Evolutionary conservation across 2,329 filamentous ascomycete species (phyloP).

Genomic region (Curvularia verruculosa): DNA sequence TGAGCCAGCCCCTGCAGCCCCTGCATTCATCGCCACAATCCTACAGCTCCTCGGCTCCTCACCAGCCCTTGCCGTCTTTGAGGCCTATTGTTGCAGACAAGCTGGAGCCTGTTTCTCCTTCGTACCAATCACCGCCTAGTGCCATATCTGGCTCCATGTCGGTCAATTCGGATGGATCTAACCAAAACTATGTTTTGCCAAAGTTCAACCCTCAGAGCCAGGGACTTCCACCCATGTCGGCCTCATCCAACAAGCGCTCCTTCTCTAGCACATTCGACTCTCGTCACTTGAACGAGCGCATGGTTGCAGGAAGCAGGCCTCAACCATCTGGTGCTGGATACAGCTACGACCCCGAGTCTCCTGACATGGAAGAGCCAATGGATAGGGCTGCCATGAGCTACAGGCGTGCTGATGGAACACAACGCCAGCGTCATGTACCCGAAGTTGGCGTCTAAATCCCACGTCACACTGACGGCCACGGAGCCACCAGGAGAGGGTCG

Average conservation of each 20-base stretch:
- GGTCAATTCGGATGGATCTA: constrained; percentile 38
- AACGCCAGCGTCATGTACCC: constrained; percentile 46
- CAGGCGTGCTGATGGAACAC: constrained; percentile 54
- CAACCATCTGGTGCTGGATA: constrained; percentile 40
- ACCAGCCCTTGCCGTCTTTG: constrained; percentile 51
- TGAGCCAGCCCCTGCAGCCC: constrained; percentile 43
- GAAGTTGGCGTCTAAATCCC: constrained; percentile 36
- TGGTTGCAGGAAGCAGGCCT: constrained; percentile 54
- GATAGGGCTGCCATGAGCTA: constrained; percentile 53
- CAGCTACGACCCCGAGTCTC: constrained; percentile 44
- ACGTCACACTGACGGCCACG: constrained; percentile 16
- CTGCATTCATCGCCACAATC: constrained; percentile 43
- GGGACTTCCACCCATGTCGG: constrained; percentile 31
- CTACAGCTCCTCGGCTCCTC: constrained; percentile 36
- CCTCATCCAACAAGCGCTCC: constrained; percentile 52
- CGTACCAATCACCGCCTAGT: constrained; percentile 48
- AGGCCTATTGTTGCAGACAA: constrained; percentile 45
- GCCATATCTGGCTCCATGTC: constrained; percentile 42
- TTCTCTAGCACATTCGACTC: constrained; percentile 56
- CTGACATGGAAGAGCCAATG: constrained; percentile 51
- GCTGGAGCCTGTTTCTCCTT: constrained; percentile 54
- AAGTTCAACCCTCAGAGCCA: constrained; percentile 39
- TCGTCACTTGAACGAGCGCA: constrained; percentile 50
- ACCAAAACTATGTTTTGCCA: constrained; percentile 35
- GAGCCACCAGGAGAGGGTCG: constrained; percentile 3